phyloP scores from a whole-genome alignment of 306 rosid species.

The Quercus dentata region DNA sequence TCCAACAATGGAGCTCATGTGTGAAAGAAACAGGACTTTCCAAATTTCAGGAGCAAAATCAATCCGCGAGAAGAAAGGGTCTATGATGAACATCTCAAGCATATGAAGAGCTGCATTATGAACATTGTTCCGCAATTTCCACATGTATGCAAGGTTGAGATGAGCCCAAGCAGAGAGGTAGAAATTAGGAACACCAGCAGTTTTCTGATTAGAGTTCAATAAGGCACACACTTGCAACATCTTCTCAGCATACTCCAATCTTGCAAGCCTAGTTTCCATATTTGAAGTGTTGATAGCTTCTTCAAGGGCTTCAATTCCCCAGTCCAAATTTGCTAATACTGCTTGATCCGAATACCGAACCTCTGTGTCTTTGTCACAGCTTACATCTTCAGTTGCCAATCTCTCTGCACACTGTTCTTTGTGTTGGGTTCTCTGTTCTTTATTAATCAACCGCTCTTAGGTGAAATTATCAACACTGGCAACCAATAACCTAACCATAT shows the following conservation, averaged over 20 bases:
- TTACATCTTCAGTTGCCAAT: slow-evolving; percentile 88
- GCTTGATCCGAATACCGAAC: slow-evolving; percentile 90
- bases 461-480: slow-evolving; percentile 59
- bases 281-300: slow-evolving; percentile 85
- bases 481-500: slow-evolving; percentile 51
- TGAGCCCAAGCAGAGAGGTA: slow-evolving; percentile 97
- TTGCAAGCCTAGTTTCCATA: slow-evolving; percentile 81
- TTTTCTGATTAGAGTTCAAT: slow-evolving; percentile 65
- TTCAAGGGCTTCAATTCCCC: slow-evolving; percentile 96
- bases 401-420: slow-evolving; percentile 94
- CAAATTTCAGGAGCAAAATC: slow-evolving; percentile 94
- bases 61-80: slow-evolving; percentile 77
- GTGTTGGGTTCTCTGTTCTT: slow-evolving; percentile 60
- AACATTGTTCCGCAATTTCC: slow-evolving; percentile 64
- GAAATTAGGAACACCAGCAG: slow-evolving; percentile 92
- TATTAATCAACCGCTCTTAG: slow-evolving; percentile 59
- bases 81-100: slow-evolving; percentile 81
- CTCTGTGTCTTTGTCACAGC: slow-evolving; percentile 49
- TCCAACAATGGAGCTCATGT: slow-evolving; percentile 83
- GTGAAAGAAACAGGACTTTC: slow-evolving; percentile 76
- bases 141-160: slow-evolving; percentile 68
- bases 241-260: slow-evolving; percentile 78
- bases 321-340: slow-evolving; percentile 81
- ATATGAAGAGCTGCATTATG: slow-evolving; percentile 54
- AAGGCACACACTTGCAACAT: slow-evolving; percentile 94